Evolutionary conservation across 2,329 filamentous ascomycete genomes (phyloP), one percentile per base, ranked within the genome.

Genomic region (Salinomyces thailandicus): DNA sequence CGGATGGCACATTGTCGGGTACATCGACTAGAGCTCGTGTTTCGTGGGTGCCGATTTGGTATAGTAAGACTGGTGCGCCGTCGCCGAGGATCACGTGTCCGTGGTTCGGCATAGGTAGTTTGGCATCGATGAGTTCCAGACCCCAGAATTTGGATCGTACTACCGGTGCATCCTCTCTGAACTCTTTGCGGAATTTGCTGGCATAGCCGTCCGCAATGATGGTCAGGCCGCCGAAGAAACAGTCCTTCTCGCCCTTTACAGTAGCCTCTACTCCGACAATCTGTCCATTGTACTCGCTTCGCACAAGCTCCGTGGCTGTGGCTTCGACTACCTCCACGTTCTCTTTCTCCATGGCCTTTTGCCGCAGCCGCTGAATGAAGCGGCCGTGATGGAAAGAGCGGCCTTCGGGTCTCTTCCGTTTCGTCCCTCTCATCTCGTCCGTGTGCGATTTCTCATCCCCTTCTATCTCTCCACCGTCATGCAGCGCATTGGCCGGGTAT

Each of bases 21-120:
- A 96, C 77, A 58, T 96, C 87, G 52, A 96, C 76, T 15, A 98
- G 73, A 9, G 81, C 83, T 46, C 91, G 78, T 1, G 91, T 98
- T 65, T 96, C 91, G 63, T 82, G 87, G 4, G 85, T 82, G 55
- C 91, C 89, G 57, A 98, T 98, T 64, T 96, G 91, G 68, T 98
- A 98, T 40, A 98, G 74, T 16, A 98, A 77, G 20, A 94, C 77
- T 0, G 91, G 89, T 0, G 77, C 68, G 31, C 75, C 73, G 45
- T 84, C 74, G 51, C 80, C 80, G 44, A 98, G 81, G 37, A 95
- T 70, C 46, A 98, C 89, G 61, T 93, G 86, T 14, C 89, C 91
- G 58, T 85, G 84, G 44, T 77, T 68, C 2, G 78, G 75, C 35
- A 73, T 69, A 2, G 86, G 85, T 7, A 96, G 73, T 16, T 79